Base-by-base conservation (phyloP, 228 moss, liverwort and hornwort species). In the Sphagnum magellanicum region DNA sequence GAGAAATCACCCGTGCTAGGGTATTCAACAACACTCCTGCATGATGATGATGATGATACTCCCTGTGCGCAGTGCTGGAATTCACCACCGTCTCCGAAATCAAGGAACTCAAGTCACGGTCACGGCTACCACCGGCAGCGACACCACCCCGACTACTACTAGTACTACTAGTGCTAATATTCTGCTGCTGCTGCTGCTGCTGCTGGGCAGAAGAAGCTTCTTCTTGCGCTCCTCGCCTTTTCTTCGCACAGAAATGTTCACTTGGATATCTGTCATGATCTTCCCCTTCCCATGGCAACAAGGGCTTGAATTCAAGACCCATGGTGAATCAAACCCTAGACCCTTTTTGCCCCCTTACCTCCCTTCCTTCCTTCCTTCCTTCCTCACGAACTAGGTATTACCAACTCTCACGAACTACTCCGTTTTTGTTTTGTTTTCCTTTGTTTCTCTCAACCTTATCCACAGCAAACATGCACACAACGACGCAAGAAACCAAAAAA, bases 221-320 rank as follows among this genome's bases (percentile, higher is more conserved):
- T 16, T 69, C 72, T 52, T 71, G 67, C 10, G 72, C 50, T 10
- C 1, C 72, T 69, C 71, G 81, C 73, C 70, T 84, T 77, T 68
- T 78, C 81, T 10, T 61, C 63, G 5, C 72, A 58, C 32, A 32
- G 32, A 32, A 32, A 3, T 32, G 32, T 75, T 81, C 81, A 5
- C 60, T 57, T 6, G 76, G 67, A 5, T 32, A 76, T 51, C 76
- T 72, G 59, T 71, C 73, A 0, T 73, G 79, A 59, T 81, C 81
- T 72, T 81, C 85, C n/a, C 81, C 85, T 51, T 81, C 79, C 79
- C 85, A 85, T 4, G 71, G 69, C 4, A 74, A 79, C 62, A 79
- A 85, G 55, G 81, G 85, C 73, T 85, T 85, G 77, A 85, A 85
- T 82, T 85, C 85, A 71, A 85, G 76, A 61, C 85, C 85, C 81